Evolutionary conservation across 2,329 filamentous ascomycete species (phyloP).

Genomic region (Akanthomyces lecanii): DNA sequence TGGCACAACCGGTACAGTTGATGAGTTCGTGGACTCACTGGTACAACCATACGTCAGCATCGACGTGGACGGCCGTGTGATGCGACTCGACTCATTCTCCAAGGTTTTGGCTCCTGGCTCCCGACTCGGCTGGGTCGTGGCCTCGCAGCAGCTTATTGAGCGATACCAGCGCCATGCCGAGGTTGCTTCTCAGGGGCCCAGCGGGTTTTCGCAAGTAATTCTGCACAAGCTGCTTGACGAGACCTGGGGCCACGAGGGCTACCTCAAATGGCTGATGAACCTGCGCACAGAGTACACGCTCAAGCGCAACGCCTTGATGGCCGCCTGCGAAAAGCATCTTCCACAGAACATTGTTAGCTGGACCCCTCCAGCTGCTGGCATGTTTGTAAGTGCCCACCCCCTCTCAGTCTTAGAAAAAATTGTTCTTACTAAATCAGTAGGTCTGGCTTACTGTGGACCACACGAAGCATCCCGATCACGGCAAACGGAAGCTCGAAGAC

Average conservation of each 20-base stretch:
- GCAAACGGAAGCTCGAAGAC: slow-evolving; percentile 50
- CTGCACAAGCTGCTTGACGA: slow-evolving; percentile 89
- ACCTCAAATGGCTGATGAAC: slow-evolving; percentile 83
- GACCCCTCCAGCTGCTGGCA: slow-evolving; percentile 77
- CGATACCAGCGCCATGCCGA: slow-evolving; percentile 80
- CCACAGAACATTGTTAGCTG: slow-evolving; percentile 73
- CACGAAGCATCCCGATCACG: slow-evolving; percentile 58
- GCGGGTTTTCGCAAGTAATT: slow-evolving; percentile 77
- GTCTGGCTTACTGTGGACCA: slow-evolving; percentile 71
- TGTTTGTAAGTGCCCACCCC: slow-evolving; percentile 71
- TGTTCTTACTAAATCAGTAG: slow-evolving; percentile 31
- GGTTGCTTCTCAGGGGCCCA: slow-evolving; percentile 77
- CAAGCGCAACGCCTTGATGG: slow-evolving; percentile 70
- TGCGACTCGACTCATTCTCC: slow-evolving; percentile 89
- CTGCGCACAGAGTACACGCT: slow-evolving; percentile 76
- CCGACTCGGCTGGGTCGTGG: slow-evolving; percentile 84
- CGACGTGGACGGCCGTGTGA: slow-evolving; percentile 80
- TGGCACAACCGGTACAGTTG: slow-evolving; percentile 53
- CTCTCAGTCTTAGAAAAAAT: background rate
- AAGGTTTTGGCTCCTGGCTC: slow-evolving; percentile 84
- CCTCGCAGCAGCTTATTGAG: slow-evolving; percentile 77
- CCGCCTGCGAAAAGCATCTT: slow-evolving; percentile 74
- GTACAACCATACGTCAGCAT: slow-evolving; percentile 70
- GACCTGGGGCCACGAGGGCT: slow-evolving; percentile 88
- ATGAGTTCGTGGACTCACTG: slow-evolving; percentile 63